Percentiles rank a stretch among this genome's conserved stretches.
phyloP scores from a whole-genome alignment of 495 filamentous ascomycete species.

The Lindgomyces ingoldianus region DNA sequence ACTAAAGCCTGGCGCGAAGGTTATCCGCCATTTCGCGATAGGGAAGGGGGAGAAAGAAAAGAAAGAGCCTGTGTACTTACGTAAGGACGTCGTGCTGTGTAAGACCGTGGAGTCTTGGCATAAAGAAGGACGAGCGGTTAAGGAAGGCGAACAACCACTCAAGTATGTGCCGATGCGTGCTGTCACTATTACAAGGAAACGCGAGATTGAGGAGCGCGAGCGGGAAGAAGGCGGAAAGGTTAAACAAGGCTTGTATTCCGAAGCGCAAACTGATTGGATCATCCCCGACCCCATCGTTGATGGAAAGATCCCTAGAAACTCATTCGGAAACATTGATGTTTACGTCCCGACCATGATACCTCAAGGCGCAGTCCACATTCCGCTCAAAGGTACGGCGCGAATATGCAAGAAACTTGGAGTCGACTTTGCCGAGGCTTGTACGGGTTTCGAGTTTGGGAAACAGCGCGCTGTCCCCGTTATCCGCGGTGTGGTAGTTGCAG shows the following conservation, averaged over 20 bases:
- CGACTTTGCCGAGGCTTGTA: constrained; percentile 92
- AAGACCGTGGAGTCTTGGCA: constrained; percentile 97
- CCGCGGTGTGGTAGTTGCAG: constrained; percentile 84
- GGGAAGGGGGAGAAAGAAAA: constrained; percentile 66
- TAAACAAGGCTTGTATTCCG: constrained; percentile 80
- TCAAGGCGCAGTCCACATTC: constrained; percentile 77
- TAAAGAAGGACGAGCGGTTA: constrained; percentile 84
- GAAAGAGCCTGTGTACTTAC: constrained; percentile 77
- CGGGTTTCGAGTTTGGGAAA: constrained; percentile 93
- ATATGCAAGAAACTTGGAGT: constrained; percentile 83
- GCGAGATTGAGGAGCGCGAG: constrained; percentile 83
- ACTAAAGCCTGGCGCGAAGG: constrained; percentile 64
- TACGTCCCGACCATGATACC: constrained; percentile 94
- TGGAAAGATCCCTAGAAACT: constrained; percentile 89
- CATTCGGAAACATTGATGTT: constrained; percentile 95
- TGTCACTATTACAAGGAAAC: constrained; percentile 82
- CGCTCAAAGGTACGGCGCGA: constrained; percentile 69
- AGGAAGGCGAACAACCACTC: constrained; percentile 67
- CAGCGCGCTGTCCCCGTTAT: constrained; percentile 91
- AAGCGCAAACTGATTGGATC: constrained; percentile 90
- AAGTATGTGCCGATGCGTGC: constrained; percentile 89
- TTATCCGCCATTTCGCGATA: constrained; percentile 72
- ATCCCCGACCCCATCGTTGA: constrained; percentile 79
- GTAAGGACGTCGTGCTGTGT: constrained; percentile 78
- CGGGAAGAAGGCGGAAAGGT: constrained; percentile 77